These are phyloP conservation scores for Calonectria pteridis DNA, from an alignment of 2,329 filamentous ascomycete genomes.

Conservation along the genomic window DNA sequence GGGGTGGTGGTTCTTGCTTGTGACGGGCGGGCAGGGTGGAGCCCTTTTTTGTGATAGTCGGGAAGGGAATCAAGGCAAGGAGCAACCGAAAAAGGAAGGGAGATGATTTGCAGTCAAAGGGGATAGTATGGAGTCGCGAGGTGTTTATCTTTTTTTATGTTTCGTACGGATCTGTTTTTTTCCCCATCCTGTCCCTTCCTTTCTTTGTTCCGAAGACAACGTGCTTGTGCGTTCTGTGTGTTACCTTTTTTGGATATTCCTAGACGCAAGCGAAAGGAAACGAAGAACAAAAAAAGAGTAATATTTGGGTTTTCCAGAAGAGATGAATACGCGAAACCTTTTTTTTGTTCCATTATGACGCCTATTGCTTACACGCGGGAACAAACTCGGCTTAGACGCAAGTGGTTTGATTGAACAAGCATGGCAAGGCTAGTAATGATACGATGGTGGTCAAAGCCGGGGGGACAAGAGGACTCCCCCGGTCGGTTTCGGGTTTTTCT, in stretches of 20 bases:
- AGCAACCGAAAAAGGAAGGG: neutral
- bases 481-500: neutral
- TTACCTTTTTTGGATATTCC: neutral
- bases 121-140: neutral
- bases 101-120: neutral
- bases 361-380: neutral
- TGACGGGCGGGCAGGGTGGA: conserved; percentile 3
- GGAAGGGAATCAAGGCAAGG: neutral
- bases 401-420: conserved; percentile 5
- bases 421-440: neutral
- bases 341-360: neutral
- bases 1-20: neutral
- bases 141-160: neutral
- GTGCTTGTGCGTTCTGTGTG: neutral
- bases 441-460: conserved; percentile 10
- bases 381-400: neutral
- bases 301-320: neutral
- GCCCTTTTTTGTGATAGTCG: neutral
- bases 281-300: neutral
- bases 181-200: too few species aligned
- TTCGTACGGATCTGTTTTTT: neutral
- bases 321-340: neutral
- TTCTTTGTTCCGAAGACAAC: neutral
- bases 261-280: neutral
- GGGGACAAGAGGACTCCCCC: neutral